Percentiles rank a stretch among this genome's conserved stretches.
Evolutionary conservation across 2,329 filamentous ascomycete species (phyloP).

Genomic region (Lecanicillium sp.): DNA sequence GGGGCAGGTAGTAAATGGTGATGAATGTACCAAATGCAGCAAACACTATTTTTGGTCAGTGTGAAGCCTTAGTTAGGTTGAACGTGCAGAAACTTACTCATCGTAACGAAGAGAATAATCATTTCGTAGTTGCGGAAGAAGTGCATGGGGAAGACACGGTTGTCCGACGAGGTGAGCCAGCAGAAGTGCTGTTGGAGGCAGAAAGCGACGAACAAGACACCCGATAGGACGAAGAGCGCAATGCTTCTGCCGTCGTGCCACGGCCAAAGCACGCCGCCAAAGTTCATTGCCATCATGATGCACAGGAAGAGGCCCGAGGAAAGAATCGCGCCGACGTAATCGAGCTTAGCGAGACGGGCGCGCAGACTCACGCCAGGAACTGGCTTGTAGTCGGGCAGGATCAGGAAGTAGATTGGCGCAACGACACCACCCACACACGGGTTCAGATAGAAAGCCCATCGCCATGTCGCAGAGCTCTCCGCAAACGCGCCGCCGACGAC

Average conservation of each 20-base stretch:
- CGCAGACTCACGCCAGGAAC: background rate
- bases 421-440: background rate
- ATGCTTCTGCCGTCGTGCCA: conserved; percentile 41
- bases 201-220: conserved; percentile 32
- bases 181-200: conserved; percentile 37
- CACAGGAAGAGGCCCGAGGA: conserved; percentile 33
- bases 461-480: conserved; percentile 33
- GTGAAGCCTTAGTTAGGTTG: background rate
- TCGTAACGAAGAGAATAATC: conserved; percentile 37
- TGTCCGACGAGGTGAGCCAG: conserved; percentile 15
- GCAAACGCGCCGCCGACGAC: conserved; percentile 40
- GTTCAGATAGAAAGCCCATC: conserved; percentile 26
- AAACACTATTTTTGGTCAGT: background rate
- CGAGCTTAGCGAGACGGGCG: conserved; percentile 22
- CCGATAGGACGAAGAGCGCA: conserved; percentile 16
- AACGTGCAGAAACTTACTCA: conserved; percentile 17
- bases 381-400: background rate
- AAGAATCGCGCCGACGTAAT: conserved; percentile 38
- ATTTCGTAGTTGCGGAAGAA: conserved; percentile 33
- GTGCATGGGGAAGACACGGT: conserved; percentile 41
- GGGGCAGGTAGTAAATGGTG: conserved; percentile 42
- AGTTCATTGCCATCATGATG: conserved; percentile 41
- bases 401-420: background rate
- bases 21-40: conserved; percentile 22
- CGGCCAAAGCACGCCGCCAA: conserved; percentile 40